Evolutionary conservation across 2,329 filamentous ascomycete genomes (phyloP).

Genomic region (Colletotrichum kahawae): DNA sequence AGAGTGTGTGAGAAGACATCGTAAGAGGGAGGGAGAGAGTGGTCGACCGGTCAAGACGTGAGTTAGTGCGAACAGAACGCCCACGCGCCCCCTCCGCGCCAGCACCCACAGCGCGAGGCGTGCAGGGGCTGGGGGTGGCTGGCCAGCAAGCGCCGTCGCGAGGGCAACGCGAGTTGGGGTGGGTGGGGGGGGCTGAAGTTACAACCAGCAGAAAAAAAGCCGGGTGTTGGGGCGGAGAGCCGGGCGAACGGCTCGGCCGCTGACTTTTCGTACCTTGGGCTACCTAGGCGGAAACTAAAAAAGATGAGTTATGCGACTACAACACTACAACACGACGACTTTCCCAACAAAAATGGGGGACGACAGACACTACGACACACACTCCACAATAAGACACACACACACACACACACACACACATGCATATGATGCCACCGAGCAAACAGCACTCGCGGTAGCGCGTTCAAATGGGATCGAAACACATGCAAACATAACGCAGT

Average conservation of each 20-base stretch:
- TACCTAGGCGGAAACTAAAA: background rate
- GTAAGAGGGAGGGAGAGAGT: too few relatives aligned
- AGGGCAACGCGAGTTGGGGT: too few relatives aligned
- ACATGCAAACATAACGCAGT: background rate
- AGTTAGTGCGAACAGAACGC: too few relatives aligned
- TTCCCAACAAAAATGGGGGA: background rate
- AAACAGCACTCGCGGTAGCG: background rate
- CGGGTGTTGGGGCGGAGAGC: conserved; percentile 13
- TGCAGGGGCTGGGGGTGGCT: too few relatives aligned
- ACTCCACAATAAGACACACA: background rate
- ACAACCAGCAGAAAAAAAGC: background rate
- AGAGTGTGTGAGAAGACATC: too few relatives aligned
- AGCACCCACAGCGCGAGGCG: too few relatives aligned
- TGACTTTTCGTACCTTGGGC: background rate
- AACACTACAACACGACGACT: background rate
- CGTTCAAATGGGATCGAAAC: background rate
- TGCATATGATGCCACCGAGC: background rate
- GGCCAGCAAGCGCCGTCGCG: too few relatives aligned
- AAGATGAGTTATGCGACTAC: background rate
- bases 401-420: background rate
- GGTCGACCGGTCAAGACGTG: too few relatives aligned
- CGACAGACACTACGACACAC: background rate
- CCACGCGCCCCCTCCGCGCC: too few relatives aligned
- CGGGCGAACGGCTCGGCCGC: conserved; percentile 19
- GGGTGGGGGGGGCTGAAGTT: background rate